phyloP scores from a whole-genome alignment of 2,329 filamentous ascomycete species.

The Phyllachora maydis region DNA sequence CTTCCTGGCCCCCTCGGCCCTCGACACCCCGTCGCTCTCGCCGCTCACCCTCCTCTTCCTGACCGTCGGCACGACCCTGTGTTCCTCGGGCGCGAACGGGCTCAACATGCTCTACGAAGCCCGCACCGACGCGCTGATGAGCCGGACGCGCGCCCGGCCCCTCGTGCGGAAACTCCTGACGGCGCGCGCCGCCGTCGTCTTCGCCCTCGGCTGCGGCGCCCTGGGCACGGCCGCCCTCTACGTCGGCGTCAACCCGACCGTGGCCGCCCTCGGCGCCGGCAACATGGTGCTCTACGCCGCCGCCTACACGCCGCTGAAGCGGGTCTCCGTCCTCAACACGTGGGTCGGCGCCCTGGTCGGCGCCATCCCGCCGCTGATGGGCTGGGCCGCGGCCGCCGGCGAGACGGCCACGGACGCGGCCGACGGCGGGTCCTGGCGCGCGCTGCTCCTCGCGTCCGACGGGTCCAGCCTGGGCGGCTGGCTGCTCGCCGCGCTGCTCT shows the following conservation, averaged over 20 bases:
- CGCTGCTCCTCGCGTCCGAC: conserved; percentile 48
- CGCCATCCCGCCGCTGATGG: conserved; percentile 89
- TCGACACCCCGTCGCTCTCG: conserved; percentile 58
- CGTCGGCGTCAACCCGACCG: conserved; percentile 84
- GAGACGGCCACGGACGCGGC: conserved; percentile 66
- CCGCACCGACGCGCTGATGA: conserved; percentile 79
- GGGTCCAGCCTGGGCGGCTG: conserved; percentile 58
- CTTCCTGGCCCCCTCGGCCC: conserved; percentile 48
- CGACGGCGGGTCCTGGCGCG: conserved; percentile 55
- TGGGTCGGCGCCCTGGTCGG: conserved; percentile 90
- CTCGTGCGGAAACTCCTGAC: conserved; percentile 67
- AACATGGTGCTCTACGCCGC: conserved; percentile 87
- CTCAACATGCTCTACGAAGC: conserved; percentile 96
- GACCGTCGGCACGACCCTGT: conserved; percentile 71
- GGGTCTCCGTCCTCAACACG: conserved; percentile 70
- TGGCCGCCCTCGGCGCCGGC: conserved; percentile 60
- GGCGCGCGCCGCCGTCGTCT: conserved; percentile 48
- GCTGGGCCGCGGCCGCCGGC: conserved; percentile 86
- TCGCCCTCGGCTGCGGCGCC: conserved; percentile 54
- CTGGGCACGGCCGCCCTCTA: conserved; percentile 56
- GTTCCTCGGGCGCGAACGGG: conserved; percentile 78
- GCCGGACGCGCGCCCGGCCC: conserved; percentile 75
- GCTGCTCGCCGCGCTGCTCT: conserved; percentile 67
- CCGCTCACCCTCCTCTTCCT: conserved; percentile 85
- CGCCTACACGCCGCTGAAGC: conserved; percentile 82